These are phyloP conservation scores for Blastocystis sp. DNA, from an alignment of 352 stramenopile genomes.

Conservation along the genomic window DNA sequence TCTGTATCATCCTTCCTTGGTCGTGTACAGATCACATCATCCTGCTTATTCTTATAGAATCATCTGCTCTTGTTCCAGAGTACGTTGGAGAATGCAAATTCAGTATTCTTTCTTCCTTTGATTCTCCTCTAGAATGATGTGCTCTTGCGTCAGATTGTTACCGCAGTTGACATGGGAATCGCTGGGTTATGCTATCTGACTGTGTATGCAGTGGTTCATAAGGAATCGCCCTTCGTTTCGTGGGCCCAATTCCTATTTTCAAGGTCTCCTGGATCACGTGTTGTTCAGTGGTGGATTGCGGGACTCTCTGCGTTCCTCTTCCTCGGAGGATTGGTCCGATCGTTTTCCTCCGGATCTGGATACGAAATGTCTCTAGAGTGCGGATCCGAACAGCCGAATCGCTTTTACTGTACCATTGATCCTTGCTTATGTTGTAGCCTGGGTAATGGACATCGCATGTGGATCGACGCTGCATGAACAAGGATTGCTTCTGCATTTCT, in stretches of 20 bases:
- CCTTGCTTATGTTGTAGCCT: neutral
- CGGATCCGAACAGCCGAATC: neutral
- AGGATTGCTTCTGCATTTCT: neutral
- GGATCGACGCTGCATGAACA: neutral
- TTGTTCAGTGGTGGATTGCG: neutral
- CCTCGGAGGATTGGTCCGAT: neutral
- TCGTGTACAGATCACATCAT: neutral
- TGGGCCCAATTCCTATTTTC: neutral
- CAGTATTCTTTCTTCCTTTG: neutral
- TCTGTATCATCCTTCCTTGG: constrained; percentile 17
- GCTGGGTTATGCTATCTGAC: neutral
- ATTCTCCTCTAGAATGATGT: neutral
- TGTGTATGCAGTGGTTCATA: neutral
- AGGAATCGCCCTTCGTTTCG: constrained; percentile 34
- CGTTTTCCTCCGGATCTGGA: neutral
- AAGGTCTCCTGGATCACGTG: neutral
- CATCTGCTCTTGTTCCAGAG: too few relatives aligned
- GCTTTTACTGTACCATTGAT: constrained; percentile 9
- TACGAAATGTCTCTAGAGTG: neutral
- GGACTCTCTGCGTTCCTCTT: neutral
- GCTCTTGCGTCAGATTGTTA: neutral
- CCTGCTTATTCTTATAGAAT: constrained; percentile 8
- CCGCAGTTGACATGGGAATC: neutral
- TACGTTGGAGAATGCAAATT: too few relatives aligned
- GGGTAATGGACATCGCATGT: neutral